Conservation (phyloP, 805 yeast genomes). For the Suhomyces canberraensis region DNA sequence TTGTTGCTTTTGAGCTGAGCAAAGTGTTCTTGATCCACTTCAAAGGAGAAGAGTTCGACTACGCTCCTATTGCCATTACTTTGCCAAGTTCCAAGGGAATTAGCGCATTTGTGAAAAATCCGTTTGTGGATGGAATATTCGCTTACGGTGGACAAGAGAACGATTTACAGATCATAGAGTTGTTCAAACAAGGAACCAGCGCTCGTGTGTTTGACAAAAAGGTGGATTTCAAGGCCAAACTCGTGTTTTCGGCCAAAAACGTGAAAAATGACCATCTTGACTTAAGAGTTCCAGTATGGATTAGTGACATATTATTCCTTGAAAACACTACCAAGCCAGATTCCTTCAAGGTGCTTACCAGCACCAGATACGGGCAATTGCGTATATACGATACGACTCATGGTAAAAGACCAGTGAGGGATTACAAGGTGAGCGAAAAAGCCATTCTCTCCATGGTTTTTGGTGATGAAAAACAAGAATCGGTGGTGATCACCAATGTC, state of each 20-base stretch:
- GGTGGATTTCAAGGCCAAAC: constrained; percentile 20
- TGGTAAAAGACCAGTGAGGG: constrained; percentile 66
- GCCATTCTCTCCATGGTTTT: constrained; percentile 46
- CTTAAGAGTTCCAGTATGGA: constrained; percentile 80
- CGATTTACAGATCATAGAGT: constrained; percentile 52
- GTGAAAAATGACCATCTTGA: constrained; percentile 79
- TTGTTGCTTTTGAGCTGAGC: constrained; percentile 48
- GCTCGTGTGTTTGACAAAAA: constrained; percentile 17
- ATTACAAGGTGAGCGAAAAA: constrained; percentile 51
- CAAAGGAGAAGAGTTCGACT: constrained; percentile 26
- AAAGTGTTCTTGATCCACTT: constrained; percentile 38
- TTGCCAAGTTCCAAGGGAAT: constrained; percentile 45
- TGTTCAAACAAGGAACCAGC: constrained; percentile 27
- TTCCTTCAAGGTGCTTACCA: constrained; percentile 51
- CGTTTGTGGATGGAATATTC: constrained; percentile 48
- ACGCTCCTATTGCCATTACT: constrained; percentile 27
- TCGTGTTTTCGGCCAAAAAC: constrained; percentile 70
- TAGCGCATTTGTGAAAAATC: constrained; percentile 47
- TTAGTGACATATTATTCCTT: constrained; percentile 53
- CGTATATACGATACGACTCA: constrained; percentile 67
- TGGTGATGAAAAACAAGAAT: constrained; percentile 29
- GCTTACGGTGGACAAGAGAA: constrained; percentile 88
- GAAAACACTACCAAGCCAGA: constrained; percentile 24
- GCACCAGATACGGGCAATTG: constrained; percentile 74
- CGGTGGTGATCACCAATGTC: constrained; percentile 68